Base-by-base conservation (phyloP, 768 basidiomycete genomes). In the Lanmaoa rubissima region DNA sequence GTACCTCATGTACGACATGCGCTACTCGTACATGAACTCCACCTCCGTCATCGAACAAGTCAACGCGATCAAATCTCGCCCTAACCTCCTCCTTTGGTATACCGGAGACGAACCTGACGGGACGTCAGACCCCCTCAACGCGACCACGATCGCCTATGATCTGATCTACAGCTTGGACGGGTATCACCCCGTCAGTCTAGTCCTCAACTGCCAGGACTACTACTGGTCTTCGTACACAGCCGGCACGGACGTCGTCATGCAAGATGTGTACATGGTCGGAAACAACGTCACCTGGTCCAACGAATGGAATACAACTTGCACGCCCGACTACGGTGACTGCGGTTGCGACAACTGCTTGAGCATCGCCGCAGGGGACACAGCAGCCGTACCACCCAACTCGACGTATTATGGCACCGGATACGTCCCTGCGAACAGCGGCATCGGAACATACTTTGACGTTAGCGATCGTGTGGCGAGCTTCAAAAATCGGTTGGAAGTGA, bases 1-100 rank as follows among this genome's bases (percentile, higher is more conserved):
- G 11, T 92, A 87, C 64, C 77, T 92, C 53, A 90, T 92, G 83
- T 93, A 92, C 60, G 88, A 92, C 67, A 91, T 92, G 89, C 79
- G 89, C 48, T 75, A 50, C 80, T 81, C 81, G 5, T 92, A 90
- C 73, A 82, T 78, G 79, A 85, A 92, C 68, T 61, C 72, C 9
- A 78, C 82, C 7, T 76, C 80, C 1, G 85, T 92, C 28, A 82
- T 77, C 2, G 79, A 82, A 53, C 82, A 93, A 73, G 89, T 92
- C 19, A 83, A 85, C 56, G 72, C 71, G 38, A 78, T 92, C 72
- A 88, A 87, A 62, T 76, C 79, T 35, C 79, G 86, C 2, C 77
- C 83, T 0, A 91, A 89, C 60, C 78, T 92, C 28, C 75, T 91
- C 16, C 70, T 86, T 2, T 88, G 85, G 84, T 89, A 89, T 69